Percentiles rank a stretch among this genome's conserved stretches.
phyloP scores from a whole-genome alignment of 768 basidiomycete genomes.

The Collybia nuda region DNA sequence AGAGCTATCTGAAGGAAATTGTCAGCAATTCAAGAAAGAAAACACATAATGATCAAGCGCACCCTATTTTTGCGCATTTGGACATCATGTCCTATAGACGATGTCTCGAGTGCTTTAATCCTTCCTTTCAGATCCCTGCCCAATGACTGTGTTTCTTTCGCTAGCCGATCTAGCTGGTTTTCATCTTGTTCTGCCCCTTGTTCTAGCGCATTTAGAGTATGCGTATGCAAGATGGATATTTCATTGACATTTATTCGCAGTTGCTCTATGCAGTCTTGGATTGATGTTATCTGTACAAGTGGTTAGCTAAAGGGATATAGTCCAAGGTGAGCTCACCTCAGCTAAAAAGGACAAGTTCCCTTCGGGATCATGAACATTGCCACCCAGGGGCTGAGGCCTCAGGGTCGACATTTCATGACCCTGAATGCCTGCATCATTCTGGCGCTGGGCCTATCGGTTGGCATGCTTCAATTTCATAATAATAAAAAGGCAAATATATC shows the following conservation, averaged over 20 bases:
- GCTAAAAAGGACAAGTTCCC: conserved; percentile 29
- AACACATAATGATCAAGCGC: too few relatives aligned
- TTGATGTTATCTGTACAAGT: conserved; percentile 32
- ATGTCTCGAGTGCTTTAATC: conserved; percentile 52
- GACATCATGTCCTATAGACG: conserved; percentile 26
- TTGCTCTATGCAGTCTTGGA: conserved; percentile 40
- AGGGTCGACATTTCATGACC: conserved; percentile 31
- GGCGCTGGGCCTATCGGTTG: conserved; percentile 30
- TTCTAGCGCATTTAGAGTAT: conserved; percentile 34
- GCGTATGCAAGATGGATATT: conserved; percentile 36
- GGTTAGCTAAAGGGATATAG: not conserved
- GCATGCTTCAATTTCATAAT: not conserved
- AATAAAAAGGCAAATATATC: not conserved
- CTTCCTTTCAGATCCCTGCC: conserved; percentile 57
- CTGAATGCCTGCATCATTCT: conserved; percentile 8
- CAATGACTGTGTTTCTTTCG: conserved; percentile 58
- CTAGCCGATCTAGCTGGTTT: conserved; percentile 54
- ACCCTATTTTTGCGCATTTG: conserved; percentile 41
- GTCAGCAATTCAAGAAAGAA: too few relatives aligned
- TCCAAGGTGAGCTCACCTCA: conserved; percentile 26
- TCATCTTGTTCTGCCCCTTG: conserved; percentile 25
- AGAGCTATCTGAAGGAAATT: conserved; percentile 46
- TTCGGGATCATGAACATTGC: conserved; percentile 15
- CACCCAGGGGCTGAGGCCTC: conserved; percentile 6
- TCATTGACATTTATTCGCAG: conserved; percentile 35